Base-by-base conservation (phyloP, 495 filamentous ascomycete genomes). In the Filosporella fistucella region DNA sequence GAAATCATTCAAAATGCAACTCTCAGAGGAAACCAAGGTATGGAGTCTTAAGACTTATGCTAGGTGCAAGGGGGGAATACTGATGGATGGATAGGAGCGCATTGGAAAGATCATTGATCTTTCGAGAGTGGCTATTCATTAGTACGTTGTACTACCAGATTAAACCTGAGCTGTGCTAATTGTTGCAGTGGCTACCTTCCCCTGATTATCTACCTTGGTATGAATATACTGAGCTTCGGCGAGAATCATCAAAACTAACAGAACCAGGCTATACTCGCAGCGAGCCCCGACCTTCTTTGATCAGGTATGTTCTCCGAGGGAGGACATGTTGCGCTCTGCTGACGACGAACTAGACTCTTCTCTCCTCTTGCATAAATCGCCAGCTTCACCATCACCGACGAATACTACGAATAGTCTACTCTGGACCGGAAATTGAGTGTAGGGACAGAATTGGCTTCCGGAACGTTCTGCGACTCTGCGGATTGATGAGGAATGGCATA, bases 21-120 rank as follows among this genome's bases (percentile, higher is more conserved):
- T 97, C 54, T 98, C 93, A 28, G 93, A 98, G 65, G 93, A 98
- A 70, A 88, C 89, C 55, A 97, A 96, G 84, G 91, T 95, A 61
- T 48, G 65, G 29, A 16, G 23, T 17, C 3, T 18, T 16, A 32
- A 23, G 11, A n/a, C 39, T 11, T 30, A 22, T 40, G 16, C 14
- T 22, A 48, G 21, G 16, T 21, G 29, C 9, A 37, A 12, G 24
- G 28, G 21, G 14, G 14, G 42, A n/a, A 28, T 17, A 46, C 51
- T 49, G 33, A 60, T n/a, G 13, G 3, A 13, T 20, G 28, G 5
- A 60, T 52, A 96, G 93, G 93, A 98, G 80, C 88, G 93, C 71
- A 95, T 97, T 68, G 81, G 88, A 59, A 90, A 88, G 70, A 75
- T 96, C 63, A 89, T 98, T 60, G 93, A 98, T 64, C 72, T 96